phyloP scores from a whole-genome alignment of 345 rosid genomes.

The Eucalyptus viminalis region DNA sequence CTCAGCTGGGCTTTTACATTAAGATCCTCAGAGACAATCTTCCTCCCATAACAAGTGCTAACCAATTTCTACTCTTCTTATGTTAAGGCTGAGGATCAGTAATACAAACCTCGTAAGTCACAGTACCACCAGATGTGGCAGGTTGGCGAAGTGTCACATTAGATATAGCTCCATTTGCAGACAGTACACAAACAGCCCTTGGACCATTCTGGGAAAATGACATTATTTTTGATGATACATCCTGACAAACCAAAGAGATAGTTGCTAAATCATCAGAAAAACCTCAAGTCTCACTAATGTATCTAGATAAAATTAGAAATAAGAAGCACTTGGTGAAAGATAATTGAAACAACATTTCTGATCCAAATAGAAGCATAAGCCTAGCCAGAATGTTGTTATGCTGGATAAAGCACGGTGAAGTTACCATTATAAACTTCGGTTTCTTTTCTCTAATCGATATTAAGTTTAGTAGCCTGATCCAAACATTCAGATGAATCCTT shows the following conservation, averaged over 20 bases:
- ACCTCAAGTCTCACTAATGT: neutral
- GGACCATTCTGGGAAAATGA: constrained; percentile 61
- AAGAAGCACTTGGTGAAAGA: neutral
- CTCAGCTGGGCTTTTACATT: neutral
- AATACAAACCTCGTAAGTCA: constrained; percentile 56
- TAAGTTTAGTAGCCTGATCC: neutral
- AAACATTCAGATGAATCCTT: neutral
- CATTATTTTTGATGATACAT: constrained; percentile 53
- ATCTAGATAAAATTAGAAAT: neutral
- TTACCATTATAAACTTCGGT: neutral
- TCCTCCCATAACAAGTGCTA: neutral
- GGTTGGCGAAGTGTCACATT: constrained; percentile 63
- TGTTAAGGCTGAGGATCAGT: neutral
- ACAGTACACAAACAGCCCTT: constrained; percentile 49
- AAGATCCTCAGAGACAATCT: neutral
- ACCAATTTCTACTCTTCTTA: neutral
- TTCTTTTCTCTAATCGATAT: neutral
- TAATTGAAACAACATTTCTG: neutral
- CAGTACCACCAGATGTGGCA: constrained; percentile 61
- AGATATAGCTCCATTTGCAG: constrained; percentile 71
- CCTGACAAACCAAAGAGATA: constrained; percentile 22
- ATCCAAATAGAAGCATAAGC: neutral
- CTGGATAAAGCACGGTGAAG: neutral
- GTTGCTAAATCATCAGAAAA: neutral
- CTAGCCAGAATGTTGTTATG: neutral